Conservation (phyloP, 116 monocot species). For the Dioscorea cayenensis region DNA sequence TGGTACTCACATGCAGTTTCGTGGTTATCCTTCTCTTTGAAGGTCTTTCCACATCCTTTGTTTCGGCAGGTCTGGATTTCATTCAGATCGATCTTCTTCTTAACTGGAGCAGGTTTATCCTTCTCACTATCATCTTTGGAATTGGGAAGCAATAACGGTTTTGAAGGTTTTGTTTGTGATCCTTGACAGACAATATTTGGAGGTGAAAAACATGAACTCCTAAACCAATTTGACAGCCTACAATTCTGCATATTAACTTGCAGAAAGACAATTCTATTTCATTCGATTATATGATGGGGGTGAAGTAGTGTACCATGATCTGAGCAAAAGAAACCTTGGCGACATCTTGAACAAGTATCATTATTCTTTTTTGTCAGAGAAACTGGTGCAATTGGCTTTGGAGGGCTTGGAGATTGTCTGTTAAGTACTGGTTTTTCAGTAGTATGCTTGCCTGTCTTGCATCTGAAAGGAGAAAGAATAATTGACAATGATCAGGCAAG, state of each 20-base stretch:
- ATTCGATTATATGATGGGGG: neutral
- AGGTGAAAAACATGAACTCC: neutral
- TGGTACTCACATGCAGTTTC: constrained; percentile 83
- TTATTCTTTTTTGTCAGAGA: constrained; percentile 22
- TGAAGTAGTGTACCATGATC: constrained; percentile 66
- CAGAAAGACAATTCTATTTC: neutral
- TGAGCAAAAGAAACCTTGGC: constrained; percentile 97
- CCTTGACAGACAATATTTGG: constrained; percentile 23
- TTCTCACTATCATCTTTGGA: constrained; percentile 6
- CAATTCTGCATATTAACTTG: neutral
- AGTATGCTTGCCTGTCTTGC: constrained; percentile 90
- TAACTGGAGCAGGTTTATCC: constrained; percentile 19
- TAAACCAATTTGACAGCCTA: neutral
- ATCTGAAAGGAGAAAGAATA: constrained; percentile 36
- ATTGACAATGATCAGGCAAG: too few relatives aligned
- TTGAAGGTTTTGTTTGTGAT: constrained; percentile 52
- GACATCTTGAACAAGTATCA: constrained; percentile 73
- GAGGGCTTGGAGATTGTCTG: constrained; percentile 31
- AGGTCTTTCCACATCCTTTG: constrained; percentile 89
- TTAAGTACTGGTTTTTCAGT: constrained; percentile 58
- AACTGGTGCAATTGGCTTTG: constrained; percentile 26
- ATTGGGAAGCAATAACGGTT: constrained; percentile 9
- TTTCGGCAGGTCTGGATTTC: constrained; percentile 73
- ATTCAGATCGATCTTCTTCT: constrained; percentile 61
- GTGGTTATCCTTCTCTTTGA: constrained; percentile 94